phyloP scores from a whole-genome alignment of 225 moss, liverwort and hornwort species.

The Polytrichum formosum region DNA sequence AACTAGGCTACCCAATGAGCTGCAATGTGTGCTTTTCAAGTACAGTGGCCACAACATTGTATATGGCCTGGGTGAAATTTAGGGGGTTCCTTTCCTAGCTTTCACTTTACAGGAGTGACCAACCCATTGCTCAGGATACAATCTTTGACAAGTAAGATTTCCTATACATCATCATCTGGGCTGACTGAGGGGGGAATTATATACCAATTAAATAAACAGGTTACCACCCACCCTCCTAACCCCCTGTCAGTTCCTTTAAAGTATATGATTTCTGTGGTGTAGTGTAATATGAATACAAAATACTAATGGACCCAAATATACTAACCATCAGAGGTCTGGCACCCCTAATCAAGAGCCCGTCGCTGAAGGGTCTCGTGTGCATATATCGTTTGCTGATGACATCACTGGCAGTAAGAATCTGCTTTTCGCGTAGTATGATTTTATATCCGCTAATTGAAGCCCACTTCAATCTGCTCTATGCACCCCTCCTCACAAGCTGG shows the following conservation, averaged over 20 bases:
- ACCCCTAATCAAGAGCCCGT: constrained; percentile 6
- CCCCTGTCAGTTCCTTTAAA: background rate
- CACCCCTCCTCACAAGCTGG: constrained; percentile 1
- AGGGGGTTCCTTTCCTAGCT: too few relatives aligned
- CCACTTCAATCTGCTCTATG: constrained; percentile 38
- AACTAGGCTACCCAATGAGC: background rate
- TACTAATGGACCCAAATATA: background rate
- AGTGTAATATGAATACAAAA: background rate
- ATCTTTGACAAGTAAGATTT: too few relatives aligned
- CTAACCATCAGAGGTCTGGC: too few relatives aligned
- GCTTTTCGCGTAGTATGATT: background rate
- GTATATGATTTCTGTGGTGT: background rate
- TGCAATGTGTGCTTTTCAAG: background rate
- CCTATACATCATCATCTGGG: too few relatives aligned
- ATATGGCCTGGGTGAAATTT: too few relatives aligned
- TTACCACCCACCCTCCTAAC: background rate
- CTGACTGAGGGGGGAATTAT: too few relatives aligned
- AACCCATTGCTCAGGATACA: too few relatives aligned
- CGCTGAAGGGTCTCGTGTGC: background rate
- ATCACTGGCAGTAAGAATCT: too few relatives aligned
- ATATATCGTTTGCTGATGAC: too few relatives aligned
- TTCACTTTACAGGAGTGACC: too few relatives aligned
- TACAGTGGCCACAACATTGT: too few relatives aligned
- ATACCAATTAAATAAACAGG: constrained; percentile 1
- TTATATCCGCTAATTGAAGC: constrained; percentile 20